These are phyloP conservation scores for Tolypocladium inflatum DNA, from an alignment of 2,329 filamentous ascomycete species.

Conservation along the genomic window DNA sequence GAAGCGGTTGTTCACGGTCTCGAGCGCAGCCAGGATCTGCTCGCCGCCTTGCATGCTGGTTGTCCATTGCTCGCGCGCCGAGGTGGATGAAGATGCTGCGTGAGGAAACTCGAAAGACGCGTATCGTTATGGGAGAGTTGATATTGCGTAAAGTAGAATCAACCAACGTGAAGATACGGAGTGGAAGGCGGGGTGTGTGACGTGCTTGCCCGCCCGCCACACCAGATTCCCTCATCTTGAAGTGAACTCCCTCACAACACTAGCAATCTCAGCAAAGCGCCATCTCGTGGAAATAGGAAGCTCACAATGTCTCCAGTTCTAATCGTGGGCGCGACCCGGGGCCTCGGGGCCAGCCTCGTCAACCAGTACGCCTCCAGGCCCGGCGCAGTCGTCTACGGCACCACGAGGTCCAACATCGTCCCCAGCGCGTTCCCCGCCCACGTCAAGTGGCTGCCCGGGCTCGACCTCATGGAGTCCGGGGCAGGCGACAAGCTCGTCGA, in stretches of 20 bases:
- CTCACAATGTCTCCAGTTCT: conserved; percentile 40
- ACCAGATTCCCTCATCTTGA: not conserved
- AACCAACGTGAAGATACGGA: too few relatives aligned
- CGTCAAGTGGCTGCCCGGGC: conserved; percentile 46
- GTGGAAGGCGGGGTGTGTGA: not conserved
- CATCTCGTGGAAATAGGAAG: too few relatives aligned
- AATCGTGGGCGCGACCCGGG: conserved; percentile 59
- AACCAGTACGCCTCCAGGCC: conserved; percentile 43
- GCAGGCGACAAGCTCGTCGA: conserved; percentile 37
- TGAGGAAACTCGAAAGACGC: too few relatives aligned
- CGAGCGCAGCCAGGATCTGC: too few relatives aligned
- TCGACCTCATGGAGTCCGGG: conserved; percentile 43
- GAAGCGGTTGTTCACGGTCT: too few relatives aligned
- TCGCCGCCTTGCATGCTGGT: too few relatives aligned
- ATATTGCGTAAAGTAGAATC: too few relatives aligned
- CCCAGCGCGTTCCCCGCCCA: conserved; percentile 31
- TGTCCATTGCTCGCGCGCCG: too few relatives aligned
- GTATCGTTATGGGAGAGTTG: too few relatives aligned
- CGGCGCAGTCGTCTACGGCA: conserved; percentile 47
- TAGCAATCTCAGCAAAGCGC: not conserved
- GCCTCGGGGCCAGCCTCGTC: conserved; percentile 53
- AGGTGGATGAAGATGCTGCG: too few relatives aligned
- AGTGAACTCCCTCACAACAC: not conserved
- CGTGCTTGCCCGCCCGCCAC: not conserved
- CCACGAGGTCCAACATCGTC: conserved; percentile 37